phyloP scores from a whole-genome alignment of 2,329 filamentous ascomycete genomes.

The Emergomyces africanus region DNA sequence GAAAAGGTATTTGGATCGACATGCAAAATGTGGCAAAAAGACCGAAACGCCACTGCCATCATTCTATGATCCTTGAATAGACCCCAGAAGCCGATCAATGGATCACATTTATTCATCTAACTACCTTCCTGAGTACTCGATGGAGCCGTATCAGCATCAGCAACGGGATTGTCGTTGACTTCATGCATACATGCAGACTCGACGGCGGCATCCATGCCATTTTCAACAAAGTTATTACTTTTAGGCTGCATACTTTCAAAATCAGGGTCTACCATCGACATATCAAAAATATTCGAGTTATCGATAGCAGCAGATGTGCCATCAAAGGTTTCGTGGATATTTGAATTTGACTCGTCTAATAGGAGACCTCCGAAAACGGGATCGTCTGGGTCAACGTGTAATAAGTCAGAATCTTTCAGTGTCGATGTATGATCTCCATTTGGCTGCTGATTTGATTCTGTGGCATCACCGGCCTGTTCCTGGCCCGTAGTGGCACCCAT shows the following conservation, averaged over 20 bases:
- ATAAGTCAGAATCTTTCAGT: not conserved
- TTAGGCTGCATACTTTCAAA: constrained; percentile 14
- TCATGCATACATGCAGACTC: constrained; percentile 9
- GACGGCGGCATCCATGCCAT: constrained; percentile 4
- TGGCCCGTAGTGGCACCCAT: not conserved
- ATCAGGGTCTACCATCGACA: constrained; percentile 19
- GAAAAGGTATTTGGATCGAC: not conserved
- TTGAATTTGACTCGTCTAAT: constrained; percentile 11
- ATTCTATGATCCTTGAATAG: not conserved
- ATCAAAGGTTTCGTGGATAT: constrained; percentile 3
- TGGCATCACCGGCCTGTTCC: not conserved
- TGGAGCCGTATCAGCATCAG: not conserved
- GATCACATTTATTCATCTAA: not conserved
- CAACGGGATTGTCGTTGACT: constrained; percentile 2
- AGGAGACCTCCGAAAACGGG: constrained; percentile 19
- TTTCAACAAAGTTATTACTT: constrained; percentile 8
- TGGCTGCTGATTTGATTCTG: not conserved
- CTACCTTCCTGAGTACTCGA: not conserved
- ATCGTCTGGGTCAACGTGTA: constrained; percentile 3
- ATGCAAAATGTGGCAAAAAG: not conserved
- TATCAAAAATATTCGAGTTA: constrained; percentile 19
- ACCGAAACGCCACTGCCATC: not conserved
- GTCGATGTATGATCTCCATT: not conserved
- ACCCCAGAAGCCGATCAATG: not conserved
- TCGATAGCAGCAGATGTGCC: constrained; percentile 6